Evolutionary conservation across 345 rosid genomes (phyloP), one percentile per base, ranked within the genome.

Genomic region (Brassica juncea): DNA sequence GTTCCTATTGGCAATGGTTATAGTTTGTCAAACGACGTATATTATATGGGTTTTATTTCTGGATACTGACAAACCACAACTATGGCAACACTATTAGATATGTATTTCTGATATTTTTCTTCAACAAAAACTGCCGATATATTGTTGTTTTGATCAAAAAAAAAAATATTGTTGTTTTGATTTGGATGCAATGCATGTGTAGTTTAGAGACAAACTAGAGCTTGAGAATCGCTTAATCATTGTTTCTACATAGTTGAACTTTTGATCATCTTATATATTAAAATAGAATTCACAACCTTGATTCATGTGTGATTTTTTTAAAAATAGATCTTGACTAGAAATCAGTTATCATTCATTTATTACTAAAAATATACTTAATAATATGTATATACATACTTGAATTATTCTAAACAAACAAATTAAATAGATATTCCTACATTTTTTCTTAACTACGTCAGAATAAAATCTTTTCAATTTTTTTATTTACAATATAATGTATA

Each of bases 171-270:
- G 16, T 30, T 55, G 72, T 55, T 28, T 21, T 71, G 27, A 71
- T 65, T 65, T 72, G 52, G 61, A 57, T 65, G 71, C 77, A 57
- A 19, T 71, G 81, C 67, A 78, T 78, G 77, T 71, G 60, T 37
- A 55, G 47, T 15, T 65, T 11, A 62, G 64, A 52, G 66, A 64
- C 76, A 71, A 35, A 64, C 28, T 55, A 27, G 19, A 71, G 57
- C 58, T 71, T 55, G 42, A 64, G 49, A 64, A 71, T 12, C 12
- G 31, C 16, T 16, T 2, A 32, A 65, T 64, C 60, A 21, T 71
- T 71, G 59, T 71, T 71, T 52, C 14, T 25, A 37, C 42, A 6
- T 31, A 32, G n/a, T 4, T 61, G n/a, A 44, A 11, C 15, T 19
- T 3, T 61, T 1, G 0, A 44, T 14, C 2, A 60, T 23, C 25